phyloP scores from a whole-genome alignment of 1,284 basidiomycete species.

The Sanghuangporus weigelae region DNA sequence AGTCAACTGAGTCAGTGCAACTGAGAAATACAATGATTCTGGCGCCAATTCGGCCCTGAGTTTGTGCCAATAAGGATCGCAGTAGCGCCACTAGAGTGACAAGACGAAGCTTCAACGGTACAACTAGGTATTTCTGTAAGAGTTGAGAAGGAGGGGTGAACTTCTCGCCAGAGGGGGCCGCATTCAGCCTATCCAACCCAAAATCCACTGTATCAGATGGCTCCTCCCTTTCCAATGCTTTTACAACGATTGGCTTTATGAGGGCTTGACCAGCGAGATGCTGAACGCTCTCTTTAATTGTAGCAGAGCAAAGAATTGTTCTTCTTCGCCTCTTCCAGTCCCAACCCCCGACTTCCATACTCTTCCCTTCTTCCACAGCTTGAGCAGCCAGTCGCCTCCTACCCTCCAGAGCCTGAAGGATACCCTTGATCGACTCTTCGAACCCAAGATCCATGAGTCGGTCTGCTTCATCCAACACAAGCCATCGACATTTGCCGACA shows the following conservation, averaged over 20 bases:
- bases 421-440: constrained; percentile 68
- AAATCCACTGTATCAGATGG: constrained; percentile 14
- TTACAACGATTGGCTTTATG: constrained; percentile 67
- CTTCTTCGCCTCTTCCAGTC: constrained; percentile 75
- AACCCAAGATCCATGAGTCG: constrained; percentile 72
- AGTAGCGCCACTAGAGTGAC: constrained; percentile 88
- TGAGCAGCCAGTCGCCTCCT: constrained; percentile 68
- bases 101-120: constrained; percentile 88
- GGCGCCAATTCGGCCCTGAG: constrained; percentile 42
- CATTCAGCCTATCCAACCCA: not conserved
- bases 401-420: constrained; percentile 82
- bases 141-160: constrained; percentile 96
- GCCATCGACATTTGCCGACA: constrained; percentile 90
- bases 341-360: constrained; percentile 76
- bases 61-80: constrained; percentile 66
- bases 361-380: constrained; percentile 66
- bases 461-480: constrained; percentile 97
- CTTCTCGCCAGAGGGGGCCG: constrained; percentile 38
- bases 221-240: constrained; percentile 44
- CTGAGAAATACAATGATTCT: constrained; percentile 94
- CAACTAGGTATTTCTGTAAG: constrained; percentile 89
- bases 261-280: constrained; percentile 85
- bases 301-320: constrained; percentile 94
- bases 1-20: constrained; percentile 97
- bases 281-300: constrained; percentile 92